A percentile compares a stretch with the other conserved stretches of the same genome.
Evolutionary conservation across 2,329 filamentous ascomycete genomes (phyloP).

Genomic region (Cytospora paraplurivora): DNA sequence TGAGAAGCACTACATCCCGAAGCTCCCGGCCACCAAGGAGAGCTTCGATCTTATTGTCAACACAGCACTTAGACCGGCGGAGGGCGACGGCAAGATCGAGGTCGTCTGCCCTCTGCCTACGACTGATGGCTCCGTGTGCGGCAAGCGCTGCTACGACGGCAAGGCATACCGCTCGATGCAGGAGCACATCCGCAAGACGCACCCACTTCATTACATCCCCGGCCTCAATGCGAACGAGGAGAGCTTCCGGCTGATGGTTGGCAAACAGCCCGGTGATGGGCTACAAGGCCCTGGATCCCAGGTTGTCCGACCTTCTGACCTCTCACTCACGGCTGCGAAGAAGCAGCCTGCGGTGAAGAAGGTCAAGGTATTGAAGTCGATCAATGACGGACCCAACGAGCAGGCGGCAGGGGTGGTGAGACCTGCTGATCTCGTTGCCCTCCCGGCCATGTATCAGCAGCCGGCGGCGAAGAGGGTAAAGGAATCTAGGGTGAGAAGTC

Average conservation of each 20-base stretch:
- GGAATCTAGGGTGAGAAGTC: slow-evolving; percentile 5
- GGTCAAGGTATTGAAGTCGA: slow-evolving; percentile 51
- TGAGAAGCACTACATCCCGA: slow-evolving; percentile 94
- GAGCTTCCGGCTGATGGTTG: slow-evolving; percentile 97
- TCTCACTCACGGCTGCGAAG: not conserved
- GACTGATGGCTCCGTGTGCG: slow-evolving; percentile 19
- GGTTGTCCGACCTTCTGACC: not conserved
- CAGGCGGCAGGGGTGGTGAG: slow-evolving; percentile 7
- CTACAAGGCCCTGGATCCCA: not conserved
- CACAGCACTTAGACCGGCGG: slow-evolving; percentile 39
- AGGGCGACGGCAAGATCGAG: slow-evolving; percentile 8
- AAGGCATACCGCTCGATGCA: slow-evolving; percentile 88
- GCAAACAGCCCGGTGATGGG: slow-evolving; percentile 65
- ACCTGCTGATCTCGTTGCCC: slow-evolving; percentile 10
- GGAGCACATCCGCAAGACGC: slow-evolving; percentile 96
- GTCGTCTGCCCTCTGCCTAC: slow-evolving; percentile 24
- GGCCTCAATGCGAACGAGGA: slow-evolving; percentile 98
- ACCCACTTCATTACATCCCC: slow-evolving; percentile 95
- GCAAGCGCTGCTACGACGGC: slow-evolving; percentile 22
- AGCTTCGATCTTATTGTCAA: slow-evolving; percentile 97
- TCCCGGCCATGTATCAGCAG: not conserved
- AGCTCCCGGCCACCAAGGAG: slow-evolving; percentile 96
- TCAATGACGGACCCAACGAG: slow-evolving; percentile 49
- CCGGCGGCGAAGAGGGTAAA: slow-evolving; percentile 11
- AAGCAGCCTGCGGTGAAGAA: slow-evolving; percentile 2